Percentiles rank a stretch among this genome's conserved stretches.
Evolutionary conservation across 2,329 filamentous ascomycete species (phyloP).

Genomic region (Phialemonium atrogriseum): DNA sequence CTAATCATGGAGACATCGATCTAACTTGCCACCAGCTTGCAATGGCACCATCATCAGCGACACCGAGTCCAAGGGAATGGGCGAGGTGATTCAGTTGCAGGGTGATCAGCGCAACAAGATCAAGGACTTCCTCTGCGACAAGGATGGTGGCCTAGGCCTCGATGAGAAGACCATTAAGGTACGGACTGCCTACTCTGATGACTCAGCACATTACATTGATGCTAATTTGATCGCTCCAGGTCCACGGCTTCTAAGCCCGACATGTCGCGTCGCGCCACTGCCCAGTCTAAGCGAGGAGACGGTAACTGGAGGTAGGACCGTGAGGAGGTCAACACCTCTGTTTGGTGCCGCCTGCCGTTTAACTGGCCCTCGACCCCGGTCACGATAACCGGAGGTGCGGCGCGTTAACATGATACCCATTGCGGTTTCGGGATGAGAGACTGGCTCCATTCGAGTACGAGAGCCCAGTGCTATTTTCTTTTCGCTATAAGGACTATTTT

Average conservation of each 20-base stretch:
- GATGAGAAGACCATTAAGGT: constrained; percentile 97
- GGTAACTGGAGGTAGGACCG: no score
- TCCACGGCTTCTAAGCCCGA: constrained; percentile 55
- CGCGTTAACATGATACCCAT: constrained; percentile 16
- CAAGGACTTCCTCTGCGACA: constrained; percentile 93
- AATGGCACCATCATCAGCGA: constrained; percentile 99
- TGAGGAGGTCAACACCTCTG: no score
- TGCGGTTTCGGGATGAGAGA: constrained; percentile 10
- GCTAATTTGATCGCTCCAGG: no score
- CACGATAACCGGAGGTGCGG: no score
- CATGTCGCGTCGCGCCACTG: constrained; percentile 22
- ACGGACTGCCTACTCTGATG: constrained; percentile 20
- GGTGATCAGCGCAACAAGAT: constrained; percentile 99
- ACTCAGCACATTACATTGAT: no score
- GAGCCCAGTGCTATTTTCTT: no score
- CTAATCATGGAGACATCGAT: background rate
- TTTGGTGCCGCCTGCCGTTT: no score
- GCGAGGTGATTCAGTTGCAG: constrained; percentile 99
- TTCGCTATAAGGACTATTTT: constrained; percentile 10
- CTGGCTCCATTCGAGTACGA: no score
- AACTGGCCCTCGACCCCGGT: no score
- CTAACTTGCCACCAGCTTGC: constrained; percentile 57
- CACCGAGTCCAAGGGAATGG: constrained; percentile 64
- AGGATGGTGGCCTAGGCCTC: constrained; percentile 88
- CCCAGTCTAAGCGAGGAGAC: no score